Conservation (phyloP, 2,329 filamentous ascomycete genomes). For the Cladosporium sp. region DNA sequence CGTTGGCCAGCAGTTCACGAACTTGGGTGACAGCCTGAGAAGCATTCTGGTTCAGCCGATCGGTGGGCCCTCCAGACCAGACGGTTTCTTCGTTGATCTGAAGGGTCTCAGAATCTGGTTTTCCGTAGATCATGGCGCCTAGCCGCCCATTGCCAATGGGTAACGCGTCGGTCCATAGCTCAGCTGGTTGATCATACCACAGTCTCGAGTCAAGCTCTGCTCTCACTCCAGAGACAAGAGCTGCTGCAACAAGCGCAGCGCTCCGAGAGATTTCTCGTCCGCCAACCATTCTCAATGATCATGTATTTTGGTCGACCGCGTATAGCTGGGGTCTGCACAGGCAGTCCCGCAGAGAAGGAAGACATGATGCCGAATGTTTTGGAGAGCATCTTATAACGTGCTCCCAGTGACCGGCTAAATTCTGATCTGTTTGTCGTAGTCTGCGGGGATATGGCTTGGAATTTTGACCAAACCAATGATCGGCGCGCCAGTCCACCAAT, state of each 20-base stretch:
- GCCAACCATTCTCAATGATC: too few relatives aligned
- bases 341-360: too few relatives aligned
- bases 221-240: background rate
- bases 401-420: too few relatives aligned
- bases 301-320: too few relatives aligned
- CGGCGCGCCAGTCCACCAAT: too few relatives aligned
- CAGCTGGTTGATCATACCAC: conserved; percentile 7
- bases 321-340: too few relatives aligned
- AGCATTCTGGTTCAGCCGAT: conserved; percentile 3
- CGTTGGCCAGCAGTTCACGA: background rate
- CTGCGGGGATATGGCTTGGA: too few relatives aligned
- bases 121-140: conserved; percentile 5
- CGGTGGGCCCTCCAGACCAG: conserved; percentile 5
- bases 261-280: too few relatives aligned
- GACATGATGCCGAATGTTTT: too few relatives aligned
- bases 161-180: conserved; percentile 3
- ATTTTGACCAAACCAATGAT: too few relatives aligned
- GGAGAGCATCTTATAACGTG: too few relatives aligned
- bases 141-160: conserved; percentile 5
- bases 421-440: too few relatives aligned
- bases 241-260: background rate
- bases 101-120: conserved; percentile 1
- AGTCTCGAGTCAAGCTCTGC: background rate
- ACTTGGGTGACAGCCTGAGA: conserved; percentile 4
- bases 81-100: conserved; percentile 9